Evolutionary conservation across 2,329 filamentous ascomycete genomes (phyloP), one percentile per base, ranked within the genome.

Genomic region (Nannizziopsis arthrosporioides): DNA sequence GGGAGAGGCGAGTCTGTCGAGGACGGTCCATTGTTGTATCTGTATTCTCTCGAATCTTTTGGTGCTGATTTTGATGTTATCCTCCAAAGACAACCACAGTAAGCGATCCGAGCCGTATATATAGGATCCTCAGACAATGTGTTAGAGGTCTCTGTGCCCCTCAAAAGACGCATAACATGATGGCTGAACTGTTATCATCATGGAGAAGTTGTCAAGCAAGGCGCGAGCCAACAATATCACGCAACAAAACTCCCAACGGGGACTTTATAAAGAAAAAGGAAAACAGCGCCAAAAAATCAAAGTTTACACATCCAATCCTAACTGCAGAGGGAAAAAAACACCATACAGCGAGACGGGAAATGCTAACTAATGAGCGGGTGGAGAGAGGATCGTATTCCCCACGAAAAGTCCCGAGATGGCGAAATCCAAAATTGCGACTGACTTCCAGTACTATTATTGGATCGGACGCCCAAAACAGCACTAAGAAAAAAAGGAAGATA

Each of bases 331-430:
- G 12, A 10, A 15, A 36, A 15, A 15, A 12, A 15, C 22, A 27
- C 22, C 22, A 27, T 27, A 27, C 22, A 27, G 22, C 22, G 22
- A 27, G 34, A 36, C 36, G 44, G 9, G 30, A 14, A 14, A 34
- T 34, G 12, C 27, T 31, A 42, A 36, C 45, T 47, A 47, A 47
- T 36, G 19, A 46, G 38, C 22, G 31, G 27, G n/a, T 30, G 19
- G 7, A 17, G 19, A 17, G 37, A 5, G 19, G 11, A 19, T 47
- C 45, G 45, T 47, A 47, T 47, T 47, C 32, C 38, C 37, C 38
- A 41, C 37, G 39, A 42, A 42, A 47, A 36, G 37, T 42, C 45
- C 38, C 45, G 45, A 47, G 44, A 47, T 42, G 45, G 45, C 45
- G 27, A 42, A 47, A 41, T 41, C 30, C 27, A 41, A 41, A 18